These are phyloP conservation scores for Byssothecium circinans DNA, from an alignment of 2,329 filamentous ascomycete species.

Conservation along the genomic window DNA sequence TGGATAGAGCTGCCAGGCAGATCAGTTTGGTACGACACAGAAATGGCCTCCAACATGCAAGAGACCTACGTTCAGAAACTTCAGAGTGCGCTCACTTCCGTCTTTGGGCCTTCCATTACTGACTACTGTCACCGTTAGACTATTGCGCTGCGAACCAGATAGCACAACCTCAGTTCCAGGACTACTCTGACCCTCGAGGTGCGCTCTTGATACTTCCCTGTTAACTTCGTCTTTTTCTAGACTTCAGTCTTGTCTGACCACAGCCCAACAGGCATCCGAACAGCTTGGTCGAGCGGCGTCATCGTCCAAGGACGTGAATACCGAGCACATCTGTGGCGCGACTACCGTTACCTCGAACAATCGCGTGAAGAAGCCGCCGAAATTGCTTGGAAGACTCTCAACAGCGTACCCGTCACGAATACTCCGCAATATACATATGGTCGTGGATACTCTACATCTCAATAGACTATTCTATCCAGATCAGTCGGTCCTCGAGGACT, in stretches of 20 bases:
- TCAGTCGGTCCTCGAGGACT: neutral
- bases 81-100: slow-evolving; percentile 28
- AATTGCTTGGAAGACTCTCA: slow-evolving; percentile 37
- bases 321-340: slow-evolving; percentile 39
- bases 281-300: slow-evolving; percentile 41
- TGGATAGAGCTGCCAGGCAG: neutral
- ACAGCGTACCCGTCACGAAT: slow-evolving; percentile 16
- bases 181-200: slow-evolving; percentile 43
- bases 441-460: slow-evolving; percentile 15
- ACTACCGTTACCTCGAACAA: slow-evolving; percentile 41
- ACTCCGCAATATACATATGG: slow-evolving; percentile 20
- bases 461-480: neutral
- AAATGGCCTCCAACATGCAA: slow-evolving; percentile 30
- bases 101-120: slow-evolving; percentile 14
- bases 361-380: slow-evolving; percentile 43
- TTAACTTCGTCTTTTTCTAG: neutral
- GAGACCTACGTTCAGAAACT: slow-evolving; percentile 38
- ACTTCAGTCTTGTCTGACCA: slow-evolving; percentile 13
- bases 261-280: slow-evolving; percentile 30
- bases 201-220: slow-evolving; percentile 6
- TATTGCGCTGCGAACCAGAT: slow-evolving; percentile 38
- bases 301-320: slow-evolving; percentile 40
- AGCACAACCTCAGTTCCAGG: slow-evolving; percentile 41
- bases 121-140: slow-evolving; percentile 19
- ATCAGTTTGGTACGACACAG: neutral